phyloP scores from a whole-genome alignment of 495 filamentous ascomycete species.

The Lepidopterella palustris region DNA sequence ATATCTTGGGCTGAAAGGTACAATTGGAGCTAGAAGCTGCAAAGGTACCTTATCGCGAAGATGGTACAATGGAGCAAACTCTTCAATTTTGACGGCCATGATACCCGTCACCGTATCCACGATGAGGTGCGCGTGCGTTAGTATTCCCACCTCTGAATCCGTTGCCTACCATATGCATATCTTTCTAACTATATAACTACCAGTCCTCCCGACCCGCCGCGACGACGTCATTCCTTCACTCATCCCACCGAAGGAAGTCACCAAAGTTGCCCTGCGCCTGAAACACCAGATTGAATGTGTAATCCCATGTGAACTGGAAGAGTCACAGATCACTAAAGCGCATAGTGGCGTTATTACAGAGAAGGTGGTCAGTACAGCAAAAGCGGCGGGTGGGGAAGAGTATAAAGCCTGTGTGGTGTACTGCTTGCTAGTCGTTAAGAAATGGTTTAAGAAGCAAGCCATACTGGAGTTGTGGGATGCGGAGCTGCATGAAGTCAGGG shows the following conservation, averaged over 20 bases:
- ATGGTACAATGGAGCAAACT: slow-evolving; percentile 42
- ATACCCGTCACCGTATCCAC: slow-evolving; percentile 31
- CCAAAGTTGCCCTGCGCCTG: slow-evolving; percentile 77
- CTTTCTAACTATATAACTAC: not conserved
- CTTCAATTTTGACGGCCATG: slow-evolving; percentile 32
- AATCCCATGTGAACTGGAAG: slow-evolving; percentile 79
- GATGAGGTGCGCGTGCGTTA: slow-evolving; percentile 35
- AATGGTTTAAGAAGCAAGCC: slow-evolving; percentile 85
- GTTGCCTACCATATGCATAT: not conserved
- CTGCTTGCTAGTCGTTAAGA: slow-evolving; percentile 78
- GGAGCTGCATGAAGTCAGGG: slow-evolving; percentile 70
- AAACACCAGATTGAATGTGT: slow-evolving; percentile 87
- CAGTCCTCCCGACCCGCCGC: slow-evolving; percentile 58
- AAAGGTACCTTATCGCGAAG: slow-evolving; percentile 17
- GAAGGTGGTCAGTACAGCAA: slow-evolving; percentile 69
- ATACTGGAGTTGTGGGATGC: slow-evolving; percentile 83
- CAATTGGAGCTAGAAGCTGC: not conserved
- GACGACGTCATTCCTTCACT: slow-evolving; percentile 51
- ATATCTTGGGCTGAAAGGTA: not conserved
- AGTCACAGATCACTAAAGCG: slow-evolving; percentile 60
- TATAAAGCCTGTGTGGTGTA: slow-evolving; percentile 72
- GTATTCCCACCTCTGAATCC: slow-evolving; percentile 2
- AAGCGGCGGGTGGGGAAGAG: slow-evolving; percentile 70
- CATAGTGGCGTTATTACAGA: slow-evolving; percentile 80
- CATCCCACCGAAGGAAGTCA: slow-evolving; percentile 64